phyloP scores from a whole-genome alignment of 2,329 filamentous ascomycete species.

The Pyrenochaeta sp. region DNA sequence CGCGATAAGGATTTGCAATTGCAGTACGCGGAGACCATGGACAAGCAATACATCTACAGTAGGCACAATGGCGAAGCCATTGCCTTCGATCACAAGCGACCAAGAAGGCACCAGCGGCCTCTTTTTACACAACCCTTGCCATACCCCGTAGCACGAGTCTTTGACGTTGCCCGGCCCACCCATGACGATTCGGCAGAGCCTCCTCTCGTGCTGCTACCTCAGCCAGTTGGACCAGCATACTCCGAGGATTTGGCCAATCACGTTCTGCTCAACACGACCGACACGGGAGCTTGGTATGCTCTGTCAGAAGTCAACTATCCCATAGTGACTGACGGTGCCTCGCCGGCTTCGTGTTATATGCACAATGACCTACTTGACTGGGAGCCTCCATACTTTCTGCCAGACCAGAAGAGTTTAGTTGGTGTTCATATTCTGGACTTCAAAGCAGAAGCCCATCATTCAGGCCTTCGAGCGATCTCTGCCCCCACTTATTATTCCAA shows the following conservation, averaged over 20 bases:
- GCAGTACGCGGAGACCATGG: slow-evolving; percentile 82
- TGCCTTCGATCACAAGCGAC: slow-evolving; percentile 74
- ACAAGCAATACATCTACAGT: slow-evolving; percentile 88
- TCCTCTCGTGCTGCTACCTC: slow-evolving; percentile 84
- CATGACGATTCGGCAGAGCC: slow-evolving; percentile 72
- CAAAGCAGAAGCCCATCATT: slow-evolving; percentile 26
- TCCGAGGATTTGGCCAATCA: slow-evolving; percentile 52
- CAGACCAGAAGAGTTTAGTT: slow-evolving; percentile 47
- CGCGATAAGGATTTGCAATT: slow-evolving; percentile 85
- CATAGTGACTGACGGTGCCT: slow-evolving; percentile 76
- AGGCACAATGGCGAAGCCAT: slow-evolving; percentile 85
- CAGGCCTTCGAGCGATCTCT: slow-evolving; percentile 32
- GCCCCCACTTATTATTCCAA: slow-evolving; percentile 34
- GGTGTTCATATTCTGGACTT: slow-evolving; percentile 51
- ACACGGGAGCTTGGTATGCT: slow-evolving; percentile 90
- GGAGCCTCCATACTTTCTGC: slow-evolving; percentile 37
- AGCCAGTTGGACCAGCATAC: slow-evolving; percentile 73
- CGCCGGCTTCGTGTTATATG: slow-evolving; percentile 65
- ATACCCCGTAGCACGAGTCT: slow-evolving; percentile 84
- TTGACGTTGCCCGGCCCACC: slow-evolving; percentile 82
- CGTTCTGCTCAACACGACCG: slow-evolving; percentile 86
- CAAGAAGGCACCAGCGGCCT: slow-evolving; percentile 37
- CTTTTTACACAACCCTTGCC: slow-evolving; percentile 67
- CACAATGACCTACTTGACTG: slow-evolving; percentile 34
- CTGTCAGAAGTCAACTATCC: slow-evolving; percentile 89